phyloP scores from a whole-genome alignment of 306 rosid species.

The Trifolium repens region DNA sequence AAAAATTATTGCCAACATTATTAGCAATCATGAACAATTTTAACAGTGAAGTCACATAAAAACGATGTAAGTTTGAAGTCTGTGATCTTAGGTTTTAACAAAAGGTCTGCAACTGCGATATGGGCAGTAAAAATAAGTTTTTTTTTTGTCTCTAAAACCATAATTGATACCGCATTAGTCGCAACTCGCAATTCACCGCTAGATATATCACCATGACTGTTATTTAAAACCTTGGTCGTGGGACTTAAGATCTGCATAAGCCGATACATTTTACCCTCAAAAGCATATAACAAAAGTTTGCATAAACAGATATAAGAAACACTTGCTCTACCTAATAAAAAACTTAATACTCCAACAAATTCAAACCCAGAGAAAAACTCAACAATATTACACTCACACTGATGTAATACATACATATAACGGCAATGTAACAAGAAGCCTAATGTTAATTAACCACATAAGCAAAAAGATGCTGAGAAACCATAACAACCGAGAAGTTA shows the following conservation, averaged over 20 bases:
- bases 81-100: not conserved
- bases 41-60: constrained; percentile 15
- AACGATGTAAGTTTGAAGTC: constrained; percentile 1
- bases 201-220: not conserved
- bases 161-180: not conserved
- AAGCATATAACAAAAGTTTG: not conserved
- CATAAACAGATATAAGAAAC: not conserved
- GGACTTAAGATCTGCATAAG: constrained; percentile 1
- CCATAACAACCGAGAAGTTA: constrained; percentile 4
- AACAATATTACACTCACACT: not conserved
- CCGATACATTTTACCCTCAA: not conserved
- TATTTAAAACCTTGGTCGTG: not conserved
- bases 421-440: constrained; percentile 1
- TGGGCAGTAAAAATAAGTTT: not conserved
- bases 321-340: not conserved
- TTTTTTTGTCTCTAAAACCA: not conserved
- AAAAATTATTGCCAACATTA: not conserved
- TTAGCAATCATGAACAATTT: not conserved
- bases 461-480: not conserved
- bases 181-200: not conserved
- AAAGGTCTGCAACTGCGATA: not conserved
- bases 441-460: not conserved
- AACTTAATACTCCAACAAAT: not conserved
- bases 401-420: constrained; percentile 2
- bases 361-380: not conserved